A percentile compares a stretch with the other conserved stretches of the same genome.
These are phyloP conservation scores for Syncephalastrum sp. DNA, from an alignment of 371 early-diverging fungal genomes.

Conservation along the genomic window DNA sequence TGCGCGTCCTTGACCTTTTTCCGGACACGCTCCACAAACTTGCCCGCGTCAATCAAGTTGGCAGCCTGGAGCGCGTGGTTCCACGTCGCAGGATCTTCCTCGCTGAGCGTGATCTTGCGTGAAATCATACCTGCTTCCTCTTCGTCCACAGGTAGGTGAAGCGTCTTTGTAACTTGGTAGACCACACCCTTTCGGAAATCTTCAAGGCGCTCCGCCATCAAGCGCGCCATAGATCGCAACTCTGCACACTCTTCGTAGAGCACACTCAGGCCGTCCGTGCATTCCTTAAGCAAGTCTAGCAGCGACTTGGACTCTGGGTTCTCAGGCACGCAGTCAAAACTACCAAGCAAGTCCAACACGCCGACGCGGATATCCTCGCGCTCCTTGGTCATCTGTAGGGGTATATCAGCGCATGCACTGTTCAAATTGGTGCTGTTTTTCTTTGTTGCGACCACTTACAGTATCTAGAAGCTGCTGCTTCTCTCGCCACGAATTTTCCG, in stretches of 20 bases:
- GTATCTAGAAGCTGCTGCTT: slow-evolving; percentile 32
- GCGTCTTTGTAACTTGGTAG: slow-evolving; percentile 36
- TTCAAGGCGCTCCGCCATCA: slow-evolving; percentile 43
- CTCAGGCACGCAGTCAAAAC: not conserved
- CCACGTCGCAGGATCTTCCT: slow-evolving; percentile 35
- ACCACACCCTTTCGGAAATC: slow-evolving; percentile 32
- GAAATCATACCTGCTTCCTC: slow-evolving; percentile 31
- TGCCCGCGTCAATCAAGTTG: slow-evolving; percentile 23
- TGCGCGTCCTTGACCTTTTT: slow-evolving; percentile 48
- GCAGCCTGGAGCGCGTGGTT: slow-evolving; percentile 32
- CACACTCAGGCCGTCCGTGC: not conserved
- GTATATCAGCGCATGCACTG: too few species aligned
- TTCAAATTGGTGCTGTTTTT: not conserved
- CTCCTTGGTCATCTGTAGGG: too few species aligned
- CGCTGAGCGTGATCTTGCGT: slow-evolving; percentile 23
- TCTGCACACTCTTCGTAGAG: slow-evolving; percentile 27
- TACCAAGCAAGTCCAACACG: not conserved
- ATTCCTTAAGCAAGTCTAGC: slow-evolving; percentile 7
- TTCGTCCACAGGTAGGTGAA: slow-evolving; percentile 46
- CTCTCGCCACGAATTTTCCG: slow-evolving; percentile 52
- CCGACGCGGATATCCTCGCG: too few species aligned
- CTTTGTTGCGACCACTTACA: slow-evolving; percentile 5
- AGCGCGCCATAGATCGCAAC: slow-evolving; percentile 24
- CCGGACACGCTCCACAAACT: slow-evolving; percentile 37
- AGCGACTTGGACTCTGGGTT: slow-evolving; percentile 8